Evolutionary conservation across 768 basidiomycete genomes (phyloP).

Genomic region (Leccinum sublutescens): DNA sequence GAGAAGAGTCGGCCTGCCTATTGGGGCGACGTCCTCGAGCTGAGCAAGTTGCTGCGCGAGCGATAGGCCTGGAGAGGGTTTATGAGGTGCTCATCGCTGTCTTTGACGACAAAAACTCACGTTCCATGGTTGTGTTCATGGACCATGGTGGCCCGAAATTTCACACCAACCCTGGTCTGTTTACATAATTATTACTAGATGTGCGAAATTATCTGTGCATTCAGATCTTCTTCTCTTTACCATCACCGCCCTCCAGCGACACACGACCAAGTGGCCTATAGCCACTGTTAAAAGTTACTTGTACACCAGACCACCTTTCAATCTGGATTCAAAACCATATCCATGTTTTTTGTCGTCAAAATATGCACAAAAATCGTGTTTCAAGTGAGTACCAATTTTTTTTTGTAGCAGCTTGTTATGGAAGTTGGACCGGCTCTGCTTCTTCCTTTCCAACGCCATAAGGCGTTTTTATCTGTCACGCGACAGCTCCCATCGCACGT

Average conservation of each 20-base stretch:
- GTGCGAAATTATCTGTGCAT: constrained; percentile 14
- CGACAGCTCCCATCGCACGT: constrained; percentile 34
- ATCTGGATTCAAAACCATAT: constrained; percentile 36
- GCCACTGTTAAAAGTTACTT: constrained; percentile 23
- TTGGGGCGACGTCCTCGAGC: constrained; percentile 68
- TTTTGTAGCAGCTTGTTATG: constrained; percentile 23
- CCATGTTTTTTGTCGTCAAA: constrained; percentile 36
- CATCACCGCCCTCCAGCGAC: constrained; percentile 35
- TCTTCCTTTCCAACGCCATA: constrained; percentile 23
- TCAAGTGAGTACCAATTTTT: constrained; percentile 28
- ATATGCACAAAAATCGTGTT: constrained; percentile 40
- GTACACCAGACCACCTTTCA: constrained; percentile 24
- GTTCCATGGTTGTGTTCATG: constrained; percentile 23
- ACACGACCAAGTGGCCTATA: constrained; percentile 27
- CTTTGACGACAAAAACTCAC: constrained; percentile 19
- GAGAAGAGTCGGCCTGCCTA: constrained; percentile 45
- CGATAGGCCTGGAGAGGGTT: constrained; percentile 42
- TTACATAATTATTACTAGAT: constrained; percentile 35
- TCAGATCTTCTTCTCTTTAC: constrained; percentile 24
- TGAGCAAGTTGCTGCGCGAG: constrained; percentile 81
- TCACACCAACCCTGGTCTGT: constrained; percentile 13
- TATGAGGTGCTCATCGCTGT: constrained; percentile 5
- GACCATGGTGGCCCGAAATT: neutral
- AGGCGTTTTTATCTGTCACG: constrained; percentile 35
- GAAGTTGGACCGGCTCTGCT: constrained; percentile 20